Conservation (phyloP, 208 protist species). For the Blastocrithidia nonstop region DNA sequence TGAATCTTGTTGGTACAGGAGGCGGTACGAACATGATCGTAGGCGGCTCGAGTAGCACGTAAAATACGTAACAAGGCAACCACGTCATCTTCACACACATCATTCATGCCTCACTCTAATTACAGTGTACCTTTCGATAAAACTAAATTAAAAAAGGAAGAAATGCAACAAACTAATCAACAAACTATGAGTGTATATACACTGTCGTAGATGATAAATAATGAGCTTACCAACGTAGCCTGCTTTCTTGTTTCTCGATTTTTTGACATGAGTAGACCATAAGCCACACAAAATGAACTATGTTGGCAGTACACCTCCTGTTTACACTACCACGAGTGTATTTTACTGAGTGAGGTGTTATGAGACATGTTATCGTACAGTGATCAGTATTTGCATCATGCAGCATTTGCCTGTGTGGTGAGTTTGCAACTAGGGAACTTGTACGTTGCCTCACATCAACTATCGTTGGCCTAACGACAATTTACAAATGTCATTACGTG, state of each 20-base stretch:
- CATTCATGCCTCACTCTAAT: no score
- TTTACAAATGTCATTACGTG: conserved; percentile 33
- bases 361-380: conserved; percentile 35
- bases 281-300: no score
- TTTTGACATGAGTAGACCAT: no score
- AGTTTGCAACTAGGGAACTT: conserved; percentile 67
- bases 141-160: no score
- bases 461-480: conserved; percentile 41
- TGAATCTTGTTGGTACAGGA: conserved; percentile 74
- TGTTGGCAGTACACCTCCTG: conserved; percentile 42
- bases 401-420: conserved; percentile 36
- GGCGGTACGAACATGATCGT: conserved; percentile 64
- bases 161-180: no score
- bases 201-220: no score
- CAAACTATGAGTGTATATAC: no score
- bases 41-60: conserved; percentile 20
- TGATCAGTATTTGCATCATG: conserved; percentile 41
- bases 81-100: no score
- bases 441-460: conserved; percentile 70
- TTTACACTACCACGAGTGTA: conserved; percentile 70
- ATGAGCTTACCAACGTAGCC: conserved; percentile 6
- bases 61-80: no score
- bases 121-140: no score
- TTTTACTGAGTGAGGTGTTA: conserved; percentile 76
- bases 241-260: conserved; percentile 9